These are phyloP conservation scores for Ustilago bromivora DNA, from an alignment of 1,284 basidiomycete genomes.

Conservation along the genomic window DNA sequence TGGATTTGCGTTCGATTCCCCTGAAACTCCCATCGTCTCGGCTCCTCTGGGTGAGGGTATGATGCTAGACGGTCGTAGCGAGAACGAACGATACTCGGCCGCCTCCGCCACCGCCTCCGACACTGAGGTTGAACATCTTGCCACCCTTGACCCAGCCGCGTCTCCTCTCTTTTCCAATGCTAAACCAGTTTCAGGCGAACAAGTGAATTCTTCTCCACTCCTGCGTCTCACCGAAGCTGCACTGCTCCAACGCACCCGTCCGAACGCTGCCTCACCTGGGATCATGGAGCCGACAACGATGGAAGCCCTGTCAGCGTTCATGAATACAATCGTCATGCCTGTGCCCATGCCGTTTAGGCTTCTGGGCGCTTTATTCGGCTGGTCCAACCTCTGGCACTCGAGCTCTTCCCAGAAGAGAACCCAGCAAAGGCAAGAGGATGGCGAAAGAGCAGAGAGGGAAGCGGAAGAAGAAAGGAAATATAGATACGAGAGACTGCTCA, in stretches of 20 bases:
- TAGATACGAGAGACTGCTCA: conserved; percentile 45
- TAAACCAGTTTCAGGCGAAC: conserved; percentile 33
- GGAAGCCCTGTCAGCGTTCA: conserved; percentile 45
- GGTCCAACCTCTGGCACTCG: conserved; percentile 32
- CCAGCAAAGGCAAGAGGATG: neutral
- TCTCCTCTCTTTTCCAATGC: conserved; percentile 44
- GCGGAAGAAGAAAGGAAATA: conserved; percentile 40
- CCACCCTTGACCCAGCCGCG: conserved; percentile 15
- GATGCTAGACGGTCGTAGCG: conserved; percentile 32
- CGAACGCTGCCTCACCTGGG: conserved; percentile 16
- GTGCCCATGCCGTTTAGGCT: conserved; percentile 49
- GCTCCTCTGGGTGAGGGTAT: conserved; percentile 24
- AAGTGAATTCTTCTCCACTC: conserved; percentile 5
- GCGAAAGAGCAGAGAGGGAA: conserved; percentile 11
- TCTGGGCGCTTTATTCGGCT: conserved; percentile 45
- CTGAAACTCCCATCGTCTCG: conserved; percentile 22
- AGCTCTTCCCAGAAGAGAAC: neutral
- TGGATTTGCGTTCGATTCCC: conserved; percentile 34
- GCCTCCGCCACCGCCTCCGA: conserved; percentile 8
- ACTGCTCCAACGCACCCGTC: conserved; percentile 30
- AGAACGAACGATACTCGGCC: conserved; percentile 24
- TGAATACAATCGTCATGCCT: conserved; percentile 55
- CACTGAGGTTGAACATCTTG: conserved; percentile 11
- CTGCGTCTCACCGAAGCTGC: conserved; percentile 44
- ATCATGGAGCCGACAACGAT: conserved; percentile 49